Percentiles rank a stretch among this genome's conserved stretches.
These are phyloP conservation scores for Syzygium grande DNA, from an alignment of 345 rosid genomes.

Conservation along the genomic window DNA sequence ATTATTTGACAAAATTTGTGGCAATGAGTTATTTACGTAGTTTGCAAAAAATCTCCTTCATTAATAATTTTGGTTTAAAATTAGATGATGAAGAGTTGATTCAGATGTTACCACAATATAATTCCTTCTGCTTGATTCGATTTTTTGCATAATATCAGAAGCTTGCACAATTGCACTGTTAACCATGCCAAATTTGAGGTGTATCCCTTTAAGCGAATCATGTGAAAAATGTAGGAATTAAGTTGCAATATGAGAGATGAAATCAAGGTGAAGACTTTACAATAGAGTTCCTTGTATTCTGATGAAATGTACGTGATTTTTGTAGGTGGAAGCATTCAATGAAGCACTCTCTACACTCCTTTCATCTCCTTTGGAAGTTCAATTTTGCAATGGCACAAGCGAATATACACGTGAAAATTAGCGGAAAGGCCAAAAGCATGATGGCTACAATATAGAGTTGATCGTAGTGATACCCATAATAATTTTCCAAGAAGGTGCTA, in stretches of 20 bases:
- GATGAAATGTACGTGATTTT: neutral
- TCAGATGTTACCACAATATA: no score
- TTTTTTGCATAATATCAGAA: no score
- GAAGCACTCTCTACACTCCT: neutral
- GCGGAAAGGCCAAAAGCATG: slow-evolving; percentile 15
- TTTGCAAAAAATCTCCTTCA: neutral
- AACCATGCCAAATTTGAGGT: neutral
- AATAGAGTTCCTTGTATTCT: neutral
- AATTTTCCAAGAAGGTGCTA: slow-evolving; percentile 10
- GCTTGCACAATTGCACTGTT: neutral
- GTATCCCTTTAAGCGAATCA: neutral
- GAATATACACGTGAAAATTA: slow-evolving; percentile 19
- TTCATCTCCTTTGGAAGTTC: slow-evolving; percentile 27
- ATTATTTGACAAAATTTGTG: neutral
- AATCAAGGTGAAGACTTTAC: neutral
- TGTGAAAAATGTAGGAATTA: neutral
- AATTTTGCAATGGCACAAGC: slow-evolving; percentile 22
- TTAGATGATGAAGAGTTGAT: no score
- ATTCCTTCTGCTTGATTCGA: no score
- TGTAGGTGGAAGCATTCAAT: neutral
- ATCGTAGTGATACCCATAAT: slow-evolving; percentile 20
- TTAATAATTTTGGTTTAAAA: no score
- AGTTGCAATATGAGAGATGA: neutral
- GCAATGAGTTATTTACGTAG: neutral
- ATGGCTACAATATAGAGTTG: slow-evolving; percentile 13